Base-by-base conservation (phyloP, 169 alveolate species). In the Cyclospora cayetanensis region DNA sequence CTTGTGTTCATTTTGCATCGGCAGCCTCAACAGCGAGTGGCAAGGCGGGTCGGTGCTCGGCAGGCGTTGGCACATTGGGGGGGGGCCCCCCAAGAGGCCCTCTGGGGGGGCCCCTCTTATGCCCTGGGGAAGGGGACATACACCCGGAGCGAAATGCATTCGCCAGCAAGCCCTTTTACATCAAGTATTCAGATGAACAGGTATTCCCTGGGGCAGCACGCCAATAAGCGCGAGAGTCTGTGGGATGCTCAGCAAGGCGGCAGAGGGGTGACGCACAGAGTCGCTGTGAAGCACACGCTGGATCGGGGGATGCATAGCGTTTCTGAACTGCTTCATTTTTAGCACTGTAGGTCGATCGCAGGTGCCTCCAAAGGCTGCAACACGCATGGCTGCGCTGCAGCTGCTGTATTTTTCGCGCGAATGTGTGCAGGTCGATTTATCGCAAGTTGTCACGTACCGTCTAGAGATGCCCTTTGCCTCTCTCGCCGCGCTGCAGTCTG, bases 141-240 rank as follows among this genome's bases (percentile, higher is more conserved):
- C 1, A 22, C 29, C 35, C 22, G 37, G 89, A 0, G 34, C 55
- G 72, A 74, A 41, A 84, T 72, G 46, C 94, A 50, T 92, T 80
- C 93, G 46, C 86, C 42, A 88, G 92, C 70, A 46, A 82, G 46
- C 86, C 88, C 79, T 90, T 93, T 83, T 63, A 90, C 66, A 84
- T 93, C 46, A 90, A 93, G 35, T 93, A 90, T 65, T 93, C 94
- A 65, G 95, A 93, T 70, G 95, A 93, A 83, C 92, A 93, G 86
- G 91, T 90, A 35, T 50, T 50, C 60, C n/a, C n/a, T n/a, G n/a
- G n/a, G n/a, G n/a, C n/a, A n/a, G n/a, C n/a, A n/a, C n/a, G n/a
- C n/a, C n/a, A n/a, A n/a, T n/a, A n/a, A n/a, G n/a, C n/a, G n/a
- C n/a, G n/a, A n/a, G n/a, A n/a, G n/a, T n/a, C n/a, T n/a, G n/a